Percentiles rank a stretch among this genome's conserved stretches.
These are phyloP conservation scores for Coelastrella sp. DNA, from an alignment of 139 green algal species.

Conservation along the genomic window DNA sequence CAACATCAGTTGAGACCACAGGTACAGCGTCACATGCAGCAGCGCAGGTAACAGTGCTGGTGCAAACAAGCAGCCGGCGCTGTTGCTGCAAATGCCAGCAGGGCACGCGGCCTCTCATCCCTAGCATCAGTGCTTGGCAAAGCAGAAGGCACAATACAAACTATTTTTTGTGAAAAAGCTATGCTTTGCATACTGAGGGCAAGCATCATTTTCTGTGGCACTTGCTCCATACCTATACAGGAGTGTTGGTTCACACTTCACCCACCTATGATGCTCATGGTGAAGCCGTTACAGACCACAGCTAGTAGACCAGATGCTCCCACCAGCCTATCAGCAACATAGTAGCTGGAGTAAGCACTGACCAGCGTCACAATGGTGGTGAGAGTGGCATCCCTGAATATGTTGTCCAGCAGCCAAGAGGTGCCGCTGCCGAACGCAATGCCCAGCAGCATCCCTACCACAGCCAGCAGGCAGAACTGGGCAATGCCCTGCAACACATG, in stretches of 20 bases:
- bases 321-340: conserved; percentile 68
- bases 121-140: too few species aligned
- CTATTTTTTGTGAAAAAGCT: too few species aligned
- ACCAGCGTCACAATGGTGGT: conserved; percentile 67
- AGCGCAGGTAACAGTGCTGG: neutral
- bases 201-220: too few species aligned
- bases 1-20: neutral
- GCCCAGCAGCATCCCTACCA: conserved; percentile 67
- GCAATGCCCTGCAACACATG: conserved; percentile 41
- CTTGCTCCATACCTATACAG: neutral
- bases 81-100: too few species aligned
- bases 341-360: conserved; percentile 63
- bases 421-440: conserved; percentile 63
- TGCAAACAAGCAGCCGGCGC: too few species aligned
- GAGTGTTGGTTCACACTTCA: neutral
- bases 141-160: too few species aligned
- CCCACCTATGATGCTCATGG: conserved; percentile 60
- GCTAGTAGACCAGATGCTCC: conserved; percentile 72
- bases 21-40: neutral
- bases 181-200: too few species aligned
- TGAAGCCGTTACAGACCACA: conserved; percentile 65
- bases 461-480: conserved; percentile 62
- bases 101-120: too few species aligned
- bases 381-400: conserved; percentile 63
- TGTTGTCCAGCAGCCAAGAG: conserved; percentile 54